Evolutionary conservation across 2,329 filamentous ascomycete species (phyloP), one percentile per base, ranked within the genome.

Genomic region (Penicillium crustosum): DNA sequence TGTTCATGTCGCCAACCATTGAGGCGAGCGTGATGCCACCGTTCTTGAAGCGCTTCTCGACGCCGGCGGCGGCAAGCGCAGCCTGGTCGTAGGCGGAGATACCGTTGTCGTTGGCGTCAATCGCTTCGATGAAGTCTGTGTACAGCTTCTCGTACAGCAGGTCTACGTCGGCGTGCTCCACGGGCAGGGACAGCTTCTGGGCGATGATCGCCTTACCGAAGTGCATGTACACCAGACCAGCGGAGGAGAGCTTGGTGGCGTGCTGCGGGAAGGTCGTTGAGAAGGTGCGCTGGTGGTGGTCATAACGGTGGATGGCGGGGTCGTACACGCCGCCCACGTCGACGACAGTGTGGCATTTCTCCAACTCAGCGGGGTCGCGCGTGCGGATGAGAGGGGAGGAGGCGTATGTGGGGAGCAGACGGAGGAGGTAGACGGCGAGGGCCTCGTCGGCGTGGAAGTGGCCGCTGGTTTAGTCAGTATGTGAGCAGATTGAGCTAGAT

Each of bases 391-490:
- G 88, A 43, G 82, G 74, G 27, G 91, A 88, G 66, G 83, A 78
- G 55, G 82, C 75, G 81, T 97, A 99, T 58, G 87, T 79, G 23
- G 94, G 93, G 19, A 97, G 89, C 57, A 89, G 85, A 64, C 92
- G 91, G 67, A 99, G 89, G 82, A 99, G 91, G 82, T 96, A 92
- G 64, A 99, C 93, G 58, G 94, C 94, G 43, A 99, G 86, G 60
- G 94, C 93, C 81, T 99, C 94, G 77, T 99, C 94, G 75, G 94
- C 94, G 81, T 99, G 94, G 84, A 99, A 99, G 82, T 97, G 92
- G 67, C 94, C 94, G 79, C 82, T 85, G 61, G 27, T 25, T 21
- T 21, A 15, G 27, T 61, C 39, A 59, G 59, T 59, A 49, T 55
- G 39, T 49, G 23, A 29, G 17, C 17, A 23, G 51, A 57, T 43